Evolutionary conservation across 192 early-diverging fungal species (phyloP), one percentile per base, ranked within the genome.

Genomic region (Phlyctochytrium arcticum): DNA sequence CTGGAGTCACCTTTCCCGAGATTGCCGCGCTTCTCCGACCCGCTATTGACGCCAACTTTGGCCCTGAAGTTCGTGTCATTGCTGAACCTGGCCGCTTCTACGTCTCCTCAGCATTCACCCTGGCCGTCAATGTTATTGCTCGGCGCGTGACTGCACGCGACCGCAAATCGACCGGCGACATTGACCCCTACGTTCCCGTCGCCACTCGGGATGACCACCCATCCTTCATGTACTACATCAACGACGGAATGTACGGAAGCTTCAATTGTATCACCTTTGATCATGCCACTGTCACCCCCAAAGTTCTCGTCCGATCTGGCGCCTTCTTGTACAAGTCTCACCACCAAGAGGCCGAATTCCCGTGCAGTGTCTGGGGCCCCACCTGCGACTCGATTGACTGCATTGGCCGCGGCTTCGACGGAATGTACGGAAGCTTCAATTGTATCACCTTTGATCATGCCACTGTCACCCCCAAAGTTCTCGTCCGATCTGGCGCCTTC

Each of bases 241-340:
- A 99, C 72, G 97, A 99, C 69, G 97, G 97, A 50, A 88, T 96
- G 80, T 99, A 99, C 69, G 95, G 92, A 49, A 87, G 87, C 72
- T 98, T 99, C 84, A 99, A 99, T 84, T 95, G 94, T 79, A 89
- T 97, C 79, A 87, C 93, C 58, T 99, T 96, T 78, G 97, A 99
- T 77, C 95, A 99, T 75, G 87, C 87, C 61, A 61, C 81, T 32
- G 88, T 90, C 26, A 55, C 73, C 35, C 88, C 95, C 27, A 69
- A 86, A 27, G 84, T 91, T 39, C 82, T 96, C 30, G 62, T 74
- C 47, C 71, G 77, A 29, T 35, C 59, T 36, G 83, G 80, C 57
- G 53, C 51, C 35, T 78, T 78, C 55, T 31, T 74, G 46, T 78
- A 71, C 54, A 35, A 59, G 31, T 32, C 29, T 48, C 26, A 23